Conservation (phyloP, 2,329 filamentous ascomycete species). For the Fusarium albosuccineum region DNA sequence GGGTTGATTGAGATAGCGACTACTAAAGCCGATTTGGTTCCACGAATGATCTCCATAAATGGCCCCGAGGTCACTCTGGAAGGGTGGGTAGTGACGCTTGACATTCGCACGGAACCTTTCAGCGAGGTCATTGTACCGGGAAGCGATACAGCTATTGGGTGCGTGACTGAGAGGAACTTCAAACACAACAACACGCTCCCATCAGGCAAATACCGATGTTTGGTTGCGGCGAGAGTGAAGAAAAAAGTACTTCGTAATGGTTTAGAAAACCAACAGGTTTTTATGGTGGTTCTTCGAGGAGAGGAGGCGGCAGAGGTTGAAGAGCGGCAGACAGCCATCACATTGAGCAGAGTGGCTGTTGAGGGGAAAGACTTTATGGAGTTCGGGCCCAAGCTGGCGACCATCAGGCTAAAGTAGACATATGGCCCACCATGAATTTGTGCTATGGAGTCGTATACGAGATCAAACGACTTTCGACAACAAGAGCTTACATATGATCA, state of each 20-base stretch:
- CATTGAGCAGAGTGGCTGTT: not conserved
- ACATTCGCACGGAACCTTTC: not conserved
- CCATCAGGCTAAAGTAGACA: not conserved
- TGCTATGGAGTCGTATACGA: too few relatives aligned
- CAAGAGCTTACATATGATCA: too few relatives aligned
- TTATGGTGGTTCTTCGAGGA: not conserved
- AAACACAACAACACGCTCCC: conserved; percentile 6
- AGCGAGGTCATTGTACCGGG: not conserved
- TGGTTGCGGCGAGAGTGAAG: not conserved
- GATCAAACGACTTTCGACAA: too few relatives aligned
- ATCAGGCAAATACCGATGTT: not conserved
- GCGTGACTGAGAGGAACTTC: not conserved
- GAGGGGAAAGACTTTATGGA: conserved; percentile 5
- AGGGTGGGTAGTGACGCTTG: not conserved
- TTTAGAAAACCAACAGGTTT: not conserved
- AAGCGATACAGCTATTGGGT: not conserved
- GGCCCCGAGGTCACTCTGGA: not conserved
- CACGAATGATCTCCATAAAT: not conserved
- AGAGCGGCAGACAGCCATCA: not conserved
- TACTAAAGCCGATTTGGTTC: not conserved
- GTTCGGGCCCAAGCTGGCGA: not conserved
- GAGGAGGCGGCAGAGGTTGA: not conserved
- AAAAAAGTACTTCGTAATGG: not conserved
- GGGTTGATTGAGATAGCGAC: not conserved
- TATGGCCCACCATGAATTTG: too few relatives aligned